Base-by-base conservation (phyloP, 2,329 filamentous ascomycete genomes). In the Hyphodiscus sp. region DNA sequence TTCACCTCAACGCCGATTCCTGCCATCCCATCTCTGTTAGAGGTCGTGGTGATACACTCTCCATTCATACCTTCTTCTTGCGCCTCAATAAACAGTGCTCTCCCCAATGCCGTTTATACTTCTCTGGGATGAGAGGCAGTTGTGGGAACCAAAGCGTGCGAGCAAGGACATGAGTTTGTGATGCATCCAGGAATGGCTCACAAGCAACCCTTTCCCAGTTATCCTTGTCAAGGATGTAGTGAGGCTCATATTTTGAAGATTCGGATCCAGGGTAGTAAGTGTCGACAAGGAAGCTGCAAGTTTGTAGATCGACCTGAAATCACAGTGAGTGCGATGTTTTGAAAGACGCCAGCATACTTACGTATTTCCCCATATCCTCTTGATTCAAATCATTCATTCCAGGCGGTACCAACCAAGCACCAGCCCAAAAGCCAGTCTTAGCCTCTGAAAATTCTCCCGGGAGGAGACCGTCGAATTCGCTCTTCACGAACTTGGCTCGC, bases 341-440 rank as follows among this genome's bases (percentile, higher is more conserved):
- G 18, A 33, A 20, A n/a, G 13, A 26, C 10, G 16, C 29, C 43
- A 6, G 9, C 16, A 10, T 2, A 68, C 80, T 73, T 67, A 85
- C 86, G 68, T 97, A 95, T 81, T 97, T 99, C 55, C 82, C 80
- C 57, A 79, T 68, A 67, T 99, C 94, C 69, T 96, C 91, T 60
- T 85, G 76, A 65, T 99, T 99, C 58, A 83, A 81, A 68, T 95
- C 90, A 67, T 99, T 99, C 83, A 99, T 89, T 2, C 92, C 92
- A 47, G 76, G 74, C 0, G 94, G 87, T 1, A 86, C 80, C 53
- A 89, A 74, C 82, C 90, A 95, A 1, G 91, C 89, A n/a, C 91
- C 91, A 44, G 87, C 81, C 71, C 87, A 89, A 58, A 89, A 77
- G 2, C 65, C 88, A 16, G 73, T 79, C 19, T 77, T 75, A 1